These are phyloP conservation scores for Zygotorulaspora danielsina DNA, from an alignment of 805 yeast species.

Conservation along the genomic window DNA sequence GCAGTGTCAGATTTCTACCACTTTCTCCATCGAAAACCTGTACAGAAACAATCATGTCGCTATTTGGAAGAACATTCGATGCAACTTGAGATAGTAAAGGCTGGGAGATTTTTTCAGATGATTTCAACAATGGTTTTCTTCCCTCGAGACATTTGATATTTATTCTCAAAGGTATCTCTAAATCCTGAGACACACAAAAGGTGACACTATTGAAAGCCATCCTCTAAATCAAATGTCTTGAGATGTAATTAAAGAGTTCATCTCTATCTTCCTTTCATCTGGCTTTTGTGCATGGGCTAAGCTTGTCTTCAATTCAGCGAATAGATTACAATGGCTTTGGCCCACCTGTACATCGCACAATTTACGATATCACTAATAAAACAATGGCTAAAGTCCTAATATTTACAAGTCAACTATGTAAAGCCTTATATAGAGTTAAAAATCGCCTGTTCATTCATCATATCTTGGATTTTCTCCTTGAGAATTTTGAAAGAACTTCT, in stretches of 20 bases:
- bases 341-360: constrained; percentile 3
- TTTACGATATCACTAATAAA: neutral
- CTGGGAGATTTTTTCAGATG: constrained; percentile 44
- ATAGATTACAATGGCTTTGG: neutral
- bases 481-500: constrained; percentile 9
- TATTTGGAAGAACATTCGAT: constrained; percentile 37
- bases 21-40: constrained; percentile 42
- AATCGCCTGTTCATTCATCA: constrained; percentile 6
- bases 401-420: constrained; percentile 9
- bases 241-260: too few relatives aligned
- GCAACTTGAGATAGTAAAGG: constrained; percentile 43
- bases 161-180: constrained; percentile 46
- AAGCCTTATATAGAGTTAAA: constrained; percentile 2
- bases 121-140: constrained; percentile 37
- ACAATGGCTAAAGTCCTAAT: neutral
- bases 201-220: constrained; percentile 41
- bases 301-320: too few relatives aligned
- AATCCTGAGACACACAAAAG: constrained; percentile 54
- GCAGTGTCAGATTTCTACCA: constrained; percentile 45
- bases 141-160: constrained; percentile 49
- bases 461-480: constrained; percentile 15
- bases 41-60: constrained; percentile 43
- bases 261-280: neutral
- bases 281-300: too few relatives aligned
- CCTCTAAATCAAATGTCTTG: too few relatives aligned